Evolutionary conservation across 2,329 filamentous ascomycete species (phyloP).

Genomic region (Coleophoma crateriformis): DNA sequence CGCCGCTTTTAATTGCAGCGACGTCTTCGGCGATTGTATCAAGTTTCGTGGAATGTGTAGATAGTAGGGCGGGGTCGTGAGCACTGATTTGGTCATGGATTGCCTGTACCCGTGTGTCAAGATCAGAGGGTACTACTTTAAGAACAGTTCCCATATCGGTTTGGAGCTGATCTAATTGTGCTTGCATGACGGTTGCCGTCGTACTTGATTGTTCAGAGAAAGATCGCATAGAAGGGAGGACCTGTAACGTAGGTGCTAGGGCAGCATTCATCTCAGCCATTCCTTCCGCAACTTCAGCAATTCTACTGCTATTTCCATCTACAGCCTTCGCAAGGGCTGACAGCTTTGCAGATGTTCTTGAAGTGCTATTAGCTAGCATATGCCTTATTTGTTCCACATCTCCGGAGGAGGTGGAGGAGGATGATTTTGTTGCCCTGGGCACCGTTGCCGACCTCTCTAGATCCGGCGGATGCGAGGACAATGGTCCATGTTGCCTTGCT

Average conservation of each 20-base stretch:
- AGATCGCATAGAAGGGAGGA: slow-evolving; percentile 13
- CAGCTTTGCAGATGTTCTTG: slow-evolving; percentile 15
- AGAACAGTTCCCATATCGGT: slow-evolving; percentile 19
- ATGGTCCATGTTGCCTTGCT: neutral
- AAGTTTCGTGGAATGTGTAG: slow-evolving; percentile 16
- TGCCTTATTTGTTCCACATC: slow-evolving; percentile 10
- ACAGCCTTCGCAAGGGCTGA: slow-evolving; percentile 18
- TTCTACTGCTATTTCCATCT: slow-evolving; percentile 16
- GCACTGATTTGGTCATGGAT: slow-evolving; percentile 13
- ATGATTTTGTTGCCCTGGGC: neutral
- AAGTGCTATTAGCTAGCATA: slow-evolving; percentile 15
- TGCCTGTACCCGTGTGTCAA: slow-evolving; percentile 16
- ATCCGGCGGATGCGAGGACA: slow-evolving; percentile 1
- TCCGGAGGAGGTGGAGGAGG: neutral
- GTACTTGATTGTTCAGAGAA: slow-evolving; percentile 18
- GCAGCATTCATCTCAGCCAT: slow-evolving; percentile 13
- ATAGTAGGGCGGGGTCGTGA: slow-evolving; percentile 11
- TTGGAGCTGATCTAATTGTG: slow-evolving; percentile 24
- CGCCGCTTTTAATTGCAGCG: slow-evolving; percentile 7
- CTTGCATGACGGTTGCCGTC: slow-evolving; percentile 18
- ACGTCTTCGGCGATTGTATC: slow-evolving; percentile 19
- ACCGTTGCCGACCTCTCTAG: neutral
- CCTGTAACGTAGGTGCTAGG: slow-evolving; percentile 12
- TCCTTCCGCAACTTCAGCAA: slow-evolving; percentile 13
- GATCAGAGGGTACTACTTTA: slow-evolving; percentile 16